Evolutionary conservation across 805 yeast species (phyloP), one percentile per base, ranked within the genome.

Genomic region (Starmerella cellae): DNA sequence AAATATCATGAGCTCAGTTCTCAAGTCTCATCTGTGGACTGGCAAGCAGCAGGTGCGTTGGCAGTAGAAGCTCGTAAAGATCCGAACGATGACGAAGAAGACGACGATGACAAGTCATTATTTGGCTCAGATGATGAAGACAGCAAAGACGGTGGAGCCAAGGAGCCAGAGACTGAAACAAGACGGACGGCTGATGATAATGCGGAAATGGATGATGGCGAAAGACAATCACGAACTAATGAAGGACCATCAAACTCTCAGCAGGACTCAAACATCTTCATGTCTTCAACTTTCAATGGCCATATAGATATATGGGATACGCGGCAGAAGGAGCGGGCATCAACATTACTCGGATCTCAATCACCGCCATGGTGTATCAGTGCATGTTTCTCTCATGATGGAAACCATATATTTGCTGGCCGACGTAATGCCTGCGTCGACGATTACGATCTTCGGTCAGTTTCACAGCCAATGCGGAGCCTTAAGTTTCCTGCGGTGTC

Each of bases 331-430:
- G 45, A 55, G 3, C 77, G 69, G 0, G 56, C 76, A 16, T 67
- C 67, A 30, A 58, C 77, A 13, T 69, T 61, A 19, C 70, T 77
- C 1, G 77, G 83, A 1, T 63, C 70, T 9, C 74, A 74, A 1
- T 71, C 79, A 0, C 95, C 97, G 0, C 97, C 97, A 0, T 91
- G 97, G 97, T 80, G 94, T 60, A 76, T 80, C 71, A 60, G 64
- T 33, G 66, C 95, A 0, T 74, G 82, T 43, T 88, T 97, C 96
- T 78, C 94, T 8, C 66, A 67, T 39, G 78, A 79, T 54, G 98
- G 98, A 10, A 77, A 82, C 43, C 68, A 64, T 33, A 68, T 85
- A 4, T 88, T 69, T 55, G 84, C 77, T 3, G 99, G 97, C 0
- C 71, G 98, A 49, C 72, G 98, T 60, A 91, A 88, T 58, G 79